Conservation (phyloP, 1,284 basidiomycete species). For the Heterobasidion parviporum region DNA sequence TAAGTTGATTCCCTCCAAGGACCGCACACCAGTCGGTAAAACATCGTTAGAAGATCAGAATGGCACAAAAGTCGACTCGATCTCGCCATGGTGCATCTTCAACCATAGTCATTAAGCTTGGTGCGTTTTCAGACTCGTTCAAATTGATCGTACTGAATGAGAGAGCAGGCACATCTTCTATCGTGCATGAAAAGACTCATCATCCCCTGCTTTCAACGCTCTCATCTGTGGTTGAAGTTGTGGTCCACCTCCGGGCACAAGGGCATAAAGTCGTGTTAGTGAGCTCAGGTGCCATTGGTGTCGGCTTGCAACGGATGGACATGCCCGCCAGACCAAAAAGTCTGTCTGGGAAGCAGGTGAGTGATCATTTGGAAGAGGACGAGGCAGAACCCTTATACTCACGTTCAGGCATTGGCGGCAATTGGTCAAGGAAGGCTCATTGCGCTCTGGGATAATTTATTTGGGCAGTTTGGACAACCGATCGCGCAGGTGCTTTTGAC, state of each 20-base stretch:
- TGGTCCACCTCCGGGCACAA: constrained; percentile 65
- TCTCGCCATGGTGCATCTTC: constrained; percentile 24
- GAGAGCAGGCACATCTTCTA: constrained; percentile 79
- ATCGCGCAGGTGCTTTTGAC: constrained; percentile 95
- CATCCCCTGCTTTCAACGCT: constrained; percentile 87
- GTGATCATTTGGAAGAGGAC: constrained; percentile 10
- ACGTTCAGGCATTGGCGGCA: constrained; percentile 79
- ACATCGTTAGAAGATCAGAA: neutral
- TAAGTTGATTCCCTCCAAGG: too few species aligned
- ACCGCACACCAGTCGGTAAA: neutral
- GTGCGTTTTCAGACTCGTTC: constrained; percentile 29
- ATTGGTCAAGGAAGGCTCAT: constrained; percentile 96
- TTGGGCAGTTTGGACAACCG: constrained; percentile 87
- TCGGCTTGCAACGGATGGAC: constrained; percentile 89
- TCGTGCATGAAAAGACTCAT: constrained; percentile 86
- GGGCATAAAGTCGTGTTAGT: constrained; percentile 96
- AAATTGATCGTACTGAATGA: constrained; percentile 3
- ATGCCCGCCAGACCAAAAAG: constrained; percentile 76
- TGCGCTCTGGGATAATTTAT: constrained; percentile 94
- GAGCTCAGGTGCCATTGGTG: constrained; percentile 93
- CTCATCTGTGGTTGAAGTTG: constrained; percentile 89
- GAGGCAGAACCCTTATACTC: constrained; percentile 3
- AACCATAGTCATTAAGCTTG: constrained; percentile 85
- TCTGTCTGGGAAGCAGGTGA: constrained; percentile 84
- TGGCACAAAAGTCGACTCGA: neutral